Percentiles rank a stretch among this genome's conserved stretches.
phyloP scores from a whole-genome alignment of 2,329 filamentous ascomycete genomes.

The Pseudopyrenochaeta lycopersici region DNA sequence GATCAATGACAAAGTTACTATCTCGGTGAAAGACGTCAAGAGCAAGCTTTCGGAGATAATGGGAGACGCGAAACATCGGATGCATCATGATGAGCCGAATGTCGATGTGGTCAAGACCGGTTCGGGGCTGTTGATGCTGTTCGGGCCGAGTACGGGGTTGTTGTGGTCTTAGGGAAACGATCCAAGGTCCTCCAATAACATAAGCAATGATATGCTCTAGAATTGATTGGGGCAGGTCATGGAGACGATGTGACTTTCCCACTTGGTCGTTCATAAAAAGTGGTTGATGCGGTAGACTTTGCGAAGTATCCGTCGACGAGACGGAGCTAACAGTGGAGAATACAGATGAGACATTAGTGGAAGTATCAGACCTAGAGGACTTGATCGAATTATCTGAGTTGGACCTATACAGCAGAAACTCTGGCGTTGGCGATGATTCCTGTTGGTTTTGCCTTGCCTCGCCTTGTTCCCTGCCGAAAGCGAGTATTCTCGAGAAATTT shows the following conservation, averaged over 20 bases:
- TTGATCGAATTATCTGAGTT: neutral
- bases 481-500: neutral
- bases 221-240: slow-evolving; percentile 22
- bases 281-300: neutral
- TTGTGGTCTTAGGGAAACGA: slow-evolving; percentile 20
- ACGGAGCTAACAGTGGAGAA: slow-evolving; percentile 11
- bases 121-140: slow-evolving; percentile 24
- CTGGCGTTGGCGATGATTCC: neutral
- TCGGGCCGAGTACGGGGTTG: slow-evolving; percentile 17
- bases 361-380: slow-evolving; percentile 12
- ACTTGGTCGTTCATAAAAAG: neutral
- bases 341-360: slow-evolving; percentile 13
- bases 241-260: slow-evolving; percentile 11
- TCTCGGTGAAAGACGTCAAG: slow-evolving; percentile 31
- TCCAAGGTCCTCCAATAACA: slow-evolving; percentile 22
- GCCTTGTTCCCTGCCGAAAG: neutral
- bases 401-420: slow-evolving; percentile 5
- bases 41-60: slow-evolving; percentile 16
- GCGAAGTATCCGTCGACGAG: neutral
- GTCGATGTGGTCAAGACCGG: slow-evolving; percentile 28
- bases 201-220: slow-evolving; percentile 31
- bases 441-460: neutral
- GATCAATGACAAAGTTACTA: slow-evolving; percentile 31
- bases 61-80: slow-evolving; percentile 27
- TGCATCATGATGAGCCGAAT: slow-evolving; percentile 27